Base-by-base conservation (phyloP, 192 early-diverging fungal genomes). In the Coemansia guatemalensis region DNA sequence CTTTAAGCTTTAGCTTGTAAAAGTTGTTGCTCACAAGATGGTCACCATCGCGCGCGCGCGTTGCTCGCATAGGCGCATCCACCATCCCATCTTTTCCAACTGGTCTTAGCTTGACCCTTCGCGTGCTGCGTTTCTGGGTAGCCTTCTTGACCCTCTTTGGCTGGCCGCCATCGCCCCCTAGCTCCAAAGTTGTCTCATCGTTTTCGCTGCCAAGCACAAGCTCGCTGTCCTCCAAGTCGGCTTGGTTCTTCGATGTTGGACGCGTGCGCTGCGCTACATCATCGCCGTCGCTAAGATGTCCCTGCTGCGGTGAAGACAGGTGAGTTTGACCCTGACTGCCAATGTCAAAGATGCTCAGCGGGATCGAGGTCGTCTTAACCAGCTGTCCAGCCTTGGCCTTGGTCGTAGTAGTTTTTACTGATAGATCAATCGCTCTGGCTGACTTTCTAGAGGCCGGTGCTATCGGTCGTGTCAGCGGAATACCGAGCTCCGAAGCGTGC, bases 51-150 rank as follows among this genome's bases (percentile, higher is more conserved):
- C 30, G 17, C 5, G 67, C 22, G 9, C 58, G 62, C 24, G 47
- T 12, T 12, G 67, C n/a, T 17, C 52, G 56, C 25, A 8, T 47
- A 17, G 67, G 6, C 49, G 24, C n/a, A 5, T 49, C 32, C 8
- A 53, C 35, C 22, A 29, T 30, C 3, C 61, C 62, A n/a, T 75
- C 64, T 18, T 75, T 64, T 21, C 52, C 62, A 11, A 68, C 57
- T 1, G 80, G 80, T 44, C 53, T 67, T 24, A 82, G 65, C 69
- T 77, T 82, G 4, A 77, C 80, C 32, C 80, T 59, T 27, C 80
- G 71, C 5, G 74, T 76, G 61, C 74, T 76, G 29, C 80, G 80
- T 51, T 82, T 82, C 50, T 82, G 80, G 0, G 80, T 82, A 32
- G 74, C 47, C 57, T 75, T 75, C 48, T 81, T 81, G n/a, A n/a